Base-by-base conservation (phyloP, 2,329 filamentous ascomycete genomes). In the Xylariales sp. region DNA sequence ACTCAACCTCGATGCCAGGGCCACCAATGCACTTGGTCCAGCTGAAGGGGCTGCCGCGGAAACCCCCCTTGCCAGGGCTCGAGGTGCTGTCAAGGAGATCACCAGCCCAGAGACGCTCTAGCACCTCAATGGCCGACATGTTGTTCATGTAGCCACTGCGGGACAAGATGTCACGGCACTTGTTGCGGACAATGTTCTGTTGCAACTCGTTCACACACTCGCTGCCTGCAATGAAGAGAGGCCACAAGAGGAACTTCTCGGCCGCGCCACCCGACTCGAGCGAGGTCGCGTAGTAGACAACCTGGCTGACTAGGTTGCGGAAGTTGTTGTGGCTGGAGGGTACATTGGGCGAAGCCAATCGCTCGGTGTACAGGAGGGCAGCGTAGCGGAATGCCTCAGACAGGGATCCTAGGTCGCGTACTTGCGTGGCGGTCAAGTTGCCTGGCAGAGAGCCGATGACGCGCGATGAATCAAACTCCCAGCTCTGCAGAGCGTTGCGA, bases 131-230 rank as follows among this genome's bases (percentile, higher is more conserved):
- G 6, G 86, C 88, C 6, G 85, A 85, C 28, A 94, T 74, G 57
- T 95, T 96, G 64, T 95, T 96, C 71, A 89, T 87, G 64, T 96
- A 96, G 1, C 90, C 90, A 38, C 85, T 91, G 48, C 91, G 85
- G 20, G 81, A 78, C 71, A 91, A 89, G 48, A 96, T 91, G 55
- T 91, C 88, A 30, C 82, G 74, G 63, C 88, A 95, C 50, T 89
- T 83, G 48, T 79, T 74, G 37, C 89, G 80, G 37, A 96, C 84
- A 41, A 90, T 78, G 40, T 78, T 77, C 46, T 90, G 85, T 54
- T 95, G 86, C 35, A 81, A 69, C 52, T 86, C 80, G 48, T 88
- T 84, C 45, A 93, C 83, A 52, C 88, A 95, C 65, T 96, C 91
- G 16, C 87, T 89, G 15, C 90, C 90, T 1, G 85, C 82, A 37